These are phyloP conservation scores for Grigorovia yakushimaensis DNA, from an alignment of 805 yeast genomes.

Conservation along the genomic window DNA sequence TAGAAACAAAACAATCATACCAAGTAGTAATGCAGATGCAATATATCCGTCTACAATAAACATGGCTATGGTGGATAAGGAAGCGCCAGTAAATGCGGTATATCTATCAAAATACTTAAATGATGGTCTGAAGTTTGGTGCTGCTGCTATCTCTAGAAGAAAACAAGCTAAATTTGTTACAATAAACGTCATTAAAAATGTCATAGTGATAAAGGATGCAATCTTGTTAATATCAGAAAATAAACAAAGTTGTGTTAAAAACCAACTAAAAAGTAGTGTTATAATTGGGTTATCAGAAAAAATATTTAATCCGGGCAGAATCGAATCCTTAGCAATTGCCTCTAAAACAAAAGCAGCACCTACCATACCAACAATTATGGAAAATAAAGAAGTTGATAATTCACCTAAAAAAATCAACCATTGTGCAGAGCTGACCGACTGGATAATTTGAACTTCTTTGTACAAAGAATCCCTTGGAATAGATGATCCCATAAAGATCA, in stretches of 20 bases:
- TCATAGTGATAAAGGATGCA: conserved; percentile 95
- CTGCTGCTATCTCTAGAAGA: conserved; percentile 74
- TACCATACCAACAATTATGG: conserved; percentile 89
- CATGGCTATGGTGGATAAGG: conserved; percentile 73
- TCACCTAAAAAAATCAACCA: conserved; percentile 77
- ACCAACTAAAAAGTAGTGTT: conserved; percentile 69
- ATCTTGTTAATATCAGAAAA: conserved; percentile 88
- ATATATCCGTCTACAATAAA: conserved; percentile 87
- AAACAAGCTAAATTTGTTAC: conserved; percentile 93
- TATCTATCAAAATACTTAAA: conserved; percentile 75
- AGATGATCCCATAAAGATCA: conserved; percentile 66
- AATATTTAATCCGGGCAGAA: conserved; percentile 65
- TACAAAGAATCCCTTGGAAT: conserved; percentile 73
- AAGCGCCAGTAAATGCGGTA: conserved; percentile 72
- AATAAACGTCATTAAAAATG: conserved; percentile 89
- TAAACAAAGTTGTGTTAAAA: conserved; percentile 72
- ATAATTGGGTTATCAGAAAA: conserved; percentile 59
- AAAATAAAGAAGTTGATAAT: conserved; percentile 79
- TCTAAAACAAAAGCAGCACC: conserved; percentile 89
- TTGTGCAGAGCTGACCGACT: conserved; percentile 64
- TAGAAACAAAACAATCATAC: conserved; percentile 56
- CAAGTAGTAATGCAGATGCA: conserved; percentile 65
- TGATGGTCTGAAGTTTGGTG: conserved; percentile 97
- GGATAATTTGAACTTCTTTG: conserved; percentile 75
- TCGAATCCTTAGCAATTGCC: conserved; percentile 82